Evolutionary conservation across 208 protist species (phyloP).

Genomic region (Crithidia sp.): DNA sequence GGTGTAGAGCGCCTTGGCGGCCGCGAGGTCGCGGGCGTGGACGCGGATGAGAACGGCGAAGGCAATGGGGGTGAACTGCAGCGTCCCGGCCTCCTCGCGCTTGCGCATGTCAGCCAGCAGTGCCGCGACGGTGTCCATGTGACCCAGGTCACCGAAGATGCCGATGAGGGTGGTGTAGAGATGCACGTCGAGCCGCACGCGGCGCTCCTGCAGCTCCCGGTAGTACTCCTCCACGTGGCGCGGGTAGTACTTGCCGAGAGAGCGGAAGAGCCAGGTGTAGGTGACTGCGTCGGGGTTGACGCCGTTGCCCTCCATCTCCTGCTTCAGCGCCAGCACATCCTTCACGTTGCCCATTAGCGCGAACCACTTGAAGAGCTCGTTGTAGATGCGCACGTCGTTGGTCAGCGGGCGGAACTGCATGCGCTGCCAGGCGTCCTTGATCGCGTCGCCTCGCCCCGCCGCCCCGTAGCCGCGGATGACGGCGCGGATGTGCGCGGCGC

Average conservation of each 20-base stretch:
- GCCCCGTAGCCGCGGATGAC: slow-evolving; percentile 89
- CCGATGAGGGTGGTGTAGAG: slow-evolving; percentile 87
- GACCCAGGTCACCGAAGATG: slow-evolving; percentile 75
- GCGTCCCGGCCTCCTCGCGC: slow-evolving; percentile 71
- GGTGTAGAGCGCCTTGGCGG: slow-evolving; percentile 53
- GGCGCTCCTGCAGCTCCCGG: slow-evolving; percentile 59
- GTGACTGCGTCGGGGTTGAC: slow-evolving; percentile 71
- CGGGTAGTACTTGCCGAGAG: slow-evolving; percentile 85
- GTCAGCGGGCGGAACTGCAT: slow-evolving; percentile 72
- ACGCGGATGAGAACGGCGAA: slow-evolving; percentile 85
- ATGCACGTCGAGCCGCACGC: slow-evolving; percentile 73
- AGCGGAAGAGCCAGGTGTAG: slow-evolving; percentile 83
- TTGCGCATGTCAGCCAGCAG: slow-evolving; percentile 71
- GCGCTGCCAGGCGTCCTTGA: slow-evolving; percentile 77
- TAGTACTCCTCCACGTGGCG: slow-evolving; percentile 78
- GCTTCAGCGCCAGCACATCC: slow-evolving; percentile 72
- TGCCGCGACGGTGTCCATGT: slow-evolving; percentile 51
- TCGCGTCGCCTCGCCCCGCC: slow-evolving; percentile 70
- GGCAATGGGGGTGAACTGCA: slow-evolving; percentile 78
- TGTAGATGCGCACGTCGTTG: slow-evolving; percentile 85
- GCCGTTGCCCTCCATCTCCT: slow-evolving; percentile 56
- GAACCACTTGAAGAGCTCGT: slow-evolving; percentile 90
- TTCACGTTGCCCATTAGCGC: slow-evolving; percentile 89
- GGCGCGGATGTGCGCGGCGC: slow-evolving; percentile 77
- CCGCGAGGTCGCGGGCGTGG: slow-evolving; percentile 48